Base-by-base conservation (phyloP, 2,329 filamentous ascomycete genomes). In the Paraconiothyrium sp. region DNA sequence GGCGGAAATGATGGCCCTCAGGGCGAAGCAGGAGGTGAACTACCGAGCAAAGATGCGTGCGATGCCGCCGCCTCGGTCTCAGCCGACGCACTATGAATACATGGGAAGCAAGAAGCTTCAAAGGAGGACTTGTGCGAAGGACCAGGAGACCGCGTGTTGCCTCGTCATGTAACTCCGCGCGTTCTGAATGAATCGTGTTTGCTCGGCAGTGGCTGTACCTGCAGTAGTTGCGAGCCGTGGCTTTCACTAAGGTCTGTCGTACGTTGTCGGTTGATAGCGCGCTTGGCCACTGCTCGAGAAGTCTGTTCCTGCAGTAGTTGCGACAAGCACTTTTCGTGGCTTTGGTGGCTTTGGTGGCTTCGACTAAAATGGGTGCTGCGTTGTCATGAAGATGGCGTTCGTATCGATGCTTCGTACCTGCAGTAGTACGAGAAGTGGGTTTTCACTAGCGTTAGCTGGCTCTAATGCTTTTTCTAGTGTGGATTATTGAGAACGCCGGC, bases 1-100 rank as follows among this genome's bases (percentile, higher is more conserved):
- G 20, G 48, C 48, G 14, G 48, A 50, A 9, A 50, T 50, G 48
- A 16, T 50, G 32, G 48, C 30, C 16, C 30, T 50, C 8, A 30
- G 20, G n/a, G 48, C 16, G 4, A 16, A n/a, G 16, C 48, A 50
- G 22, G 35, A 30, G 13, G 48, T 50, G 7, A 50, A 50, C 10
- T 10, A 35, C n/a, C 48, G 48, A 4, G 27, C 30, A 35, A 50
- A 37, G 30, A 30, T 50, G 48, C 13, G 22, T 11, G 27, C 22
- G 7, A 32, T 32, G 46, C 48, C 48, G 20, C 48, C 34, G 14
- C 14, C 48, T 34, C 27, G 7, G 27, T 30, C 14, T 9, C 3
- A 41, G 39, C 39, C 39, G 13, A 30, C 27, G 27, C 2, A 27
- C 7, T 47, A 47, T 11, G 1, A 35, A 16, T 34, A 22, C 16